Percentiles rank a stretch among this genome's conserved stretches.
Conservation (phyloP, 2,329 filamentous ascomycete species). For the Aspergillus sp. region DNA sequence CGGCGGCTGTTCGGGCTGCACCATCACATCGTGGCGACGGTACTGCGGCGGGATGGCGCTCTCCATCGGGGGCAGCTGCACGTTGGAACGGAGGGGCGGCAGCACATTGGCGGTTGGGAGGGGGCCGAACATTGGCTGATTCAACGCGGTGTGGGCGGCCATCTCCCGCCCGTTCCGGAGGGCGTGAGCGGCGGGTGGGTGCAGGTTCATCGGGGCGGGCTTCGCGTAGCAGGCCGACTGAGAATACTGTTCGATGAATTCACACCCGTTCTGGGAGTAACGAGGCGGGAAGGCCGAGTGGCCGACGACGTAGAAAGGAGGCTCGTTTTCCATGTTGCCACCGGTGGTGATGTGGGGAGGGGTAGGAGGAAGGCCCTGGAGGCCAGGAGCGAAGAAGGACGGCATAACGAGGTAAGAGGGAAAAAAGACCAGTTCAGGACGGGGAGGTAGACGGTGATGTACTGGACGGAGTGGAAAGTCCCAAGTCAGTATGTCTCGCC, state of each 20-base stretch:
- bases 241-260: slow-evolving; percentile 48
- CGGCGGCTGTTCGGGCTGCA: slow-evolving; percentile 33
- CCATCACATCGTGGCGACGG: slow-evolving; percentile 39
- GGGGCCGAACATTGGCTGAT: slow-evolving; percentile 37
- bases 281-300: slow-evolving; percentile 42
- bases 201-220: slow-evolving; percentile 33
- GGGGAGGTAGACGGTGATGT: slow-evolving; percentile 35
- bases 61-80: slow-evolving; percentile 42
- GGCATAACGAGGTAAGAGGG: slow-evolving; percentile 33
- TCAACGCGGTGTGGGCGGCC: slow-evolving; percentile 21
- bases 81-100: slow-evolving; percentile 41
- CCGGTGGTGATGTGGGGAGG: slow-evolving; percentile 40
- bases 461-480: slow-evolving; percentile 16
- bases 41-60: slow-evolving; percentile 42
- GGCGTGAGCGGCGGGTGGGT: slow-evolving; percentile 28
- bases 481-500: slow-evolving; percentile 21
- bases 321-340: slow-evolving; percentile 38
- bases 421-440: slow-evolving; percentile 32
- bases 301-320: slow-evolving; percentile 38
- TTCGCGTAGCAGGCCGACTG: slow-evolving; percentile 42
- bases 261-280: slow-evolving; percentile 43
- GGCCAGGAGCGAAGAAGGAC: slow-evolving; percentile 42
- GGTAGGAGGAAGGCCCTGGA: slow-evolving; percentile 42
- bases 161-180: slow-evolving; percentile 36
- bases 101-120: slow-evolving; percentile 35